Percentiles rank a stretch among this genome's conserved stretches.
phyloP scores from a whole-genome alignment of 225 moss, liverwort and hornwort species.

The Antitrichia curtipendula region DNA sequence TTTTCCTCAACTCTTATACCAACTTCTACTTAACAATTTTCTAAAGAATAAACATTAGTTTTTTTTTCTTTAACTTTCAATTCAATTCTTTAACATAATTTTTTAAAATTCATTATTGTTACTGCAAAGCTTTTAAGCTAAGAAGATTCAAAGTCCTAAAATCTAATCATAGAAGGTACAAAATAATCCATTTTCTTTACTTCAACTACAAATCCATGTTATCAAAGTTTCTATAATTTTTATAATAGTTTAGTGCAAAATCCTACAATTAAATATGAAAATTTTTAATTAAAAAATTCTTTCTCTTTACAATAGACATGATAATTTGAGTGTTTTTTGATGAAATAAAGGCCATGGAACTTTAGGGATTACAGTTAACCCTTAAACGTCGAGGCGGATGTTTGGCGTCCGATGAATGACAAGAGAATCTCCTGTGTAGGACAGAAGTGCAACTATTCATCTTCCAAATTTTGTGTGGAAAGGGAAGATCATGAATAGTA shows the following conservation, averaged over 20 bases:
- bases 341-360: neutral
- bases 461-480: too few species aligned
- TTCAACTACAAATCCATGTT: rapidly evolving
- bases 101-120: neutral
- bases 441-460: too few species aligned
- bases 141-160: neutral
- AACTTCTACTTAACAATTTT: neutral
- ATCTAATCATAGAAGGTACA: neutral
- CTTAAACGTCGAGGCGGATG: too few species aligned
- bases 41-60: too few species aligned
- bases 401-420: too few species aligned
- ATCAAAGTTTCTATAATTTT: neutral
- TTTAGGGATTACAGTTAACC: neutral
- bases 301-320: neutral
- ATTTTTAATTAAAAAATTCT: neutral
- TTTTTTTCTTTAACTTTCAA: neutral
- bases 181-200: neutral
- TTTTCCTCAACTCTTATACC: too few species aligned
- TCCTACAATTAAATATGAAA: neutral
- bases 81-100: neutral
- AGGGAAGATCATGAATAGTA: too few species aligned
- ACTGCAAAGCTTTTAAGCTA: neutral
- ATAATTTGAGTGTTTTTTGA: neutral
- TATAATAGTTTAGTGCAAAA: neutral
- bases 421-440: too few species aligned